Evolutionary conservation across 2,329 filamentous ascomycete genomes (phyloP).

Genomic region (Phialophora chinensis): DNA sequence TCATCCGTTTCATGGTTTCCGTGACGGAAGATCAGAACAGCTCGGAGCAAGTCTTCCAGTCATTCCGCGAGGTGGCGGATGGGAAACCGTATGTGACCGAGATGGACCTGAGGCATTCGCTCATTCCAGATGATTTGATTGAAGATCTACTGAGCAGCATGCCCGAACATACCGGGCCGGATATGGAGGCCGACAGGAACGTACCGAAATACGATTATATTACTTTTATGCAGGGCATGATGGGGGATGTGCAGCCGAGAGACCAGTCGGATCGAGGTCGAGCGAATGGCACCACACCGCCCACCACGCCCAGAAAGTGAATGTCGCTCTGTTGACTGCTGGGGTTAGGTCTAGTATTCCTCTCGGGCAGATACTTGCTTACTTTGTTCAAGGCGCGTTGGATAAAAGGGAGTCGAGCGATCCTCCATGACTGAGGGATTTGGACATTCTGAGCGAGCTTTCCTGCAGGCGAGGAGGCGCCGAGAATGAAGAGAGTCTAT

Average conservation of each 20-base stretch:
- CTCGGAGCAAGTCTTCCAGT: conserved; percentile 97
- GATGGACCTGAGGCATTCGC: conserved; percentile 89
- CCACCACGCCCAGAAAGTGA: conserved; percentile 33
- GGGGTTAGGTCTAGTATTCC: conserved; percentile 2
- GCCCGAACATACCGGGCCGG: conserved; percentile 81
- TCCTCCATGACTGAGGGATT: conserved; percentile 2
- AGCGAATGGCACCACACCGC: conserved; percentile 31
- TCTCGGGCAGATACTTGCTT: background rate
- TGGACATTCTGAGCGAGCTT: conserved; percentile 8
- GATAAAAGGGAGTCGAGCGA: conserved; percentile 4
- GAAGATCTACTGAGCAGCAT: conserved; percentile 88
- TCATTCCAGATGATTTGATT: conserved; percentile 96
- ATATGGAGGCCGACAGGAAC: conserved; percentile 82
- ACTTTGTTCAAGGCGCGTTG: background rate
- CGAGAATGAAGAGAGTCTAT: conserved; percentile 9
- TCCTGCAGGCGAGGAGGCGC: background rate
- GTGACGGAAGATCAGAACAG: conserved; percentile 99
- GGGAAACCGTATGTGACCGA: conserved; percentile 99
- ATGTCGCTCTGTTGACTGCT: background rate
- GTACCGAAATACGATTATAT: conserved; percentile 94
- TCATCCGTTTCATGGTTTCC: conserved; percentile 99
- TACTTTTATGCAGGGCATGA: conserved; percentile 91
- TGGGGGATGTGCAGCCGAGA: conserved; percentile 50
- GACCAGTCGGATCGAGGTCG: conserved; percentile 16
- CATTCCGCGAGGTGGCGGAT: conserved; percentile 95